A percentile compares a stretch with the other conserved stretches of the same genome.
These are phyloP conservation scores for Suillus clintonianus DNA, from an alignment of 768 basidiomycete genomes.

Conservation along the genomic window DNA sequence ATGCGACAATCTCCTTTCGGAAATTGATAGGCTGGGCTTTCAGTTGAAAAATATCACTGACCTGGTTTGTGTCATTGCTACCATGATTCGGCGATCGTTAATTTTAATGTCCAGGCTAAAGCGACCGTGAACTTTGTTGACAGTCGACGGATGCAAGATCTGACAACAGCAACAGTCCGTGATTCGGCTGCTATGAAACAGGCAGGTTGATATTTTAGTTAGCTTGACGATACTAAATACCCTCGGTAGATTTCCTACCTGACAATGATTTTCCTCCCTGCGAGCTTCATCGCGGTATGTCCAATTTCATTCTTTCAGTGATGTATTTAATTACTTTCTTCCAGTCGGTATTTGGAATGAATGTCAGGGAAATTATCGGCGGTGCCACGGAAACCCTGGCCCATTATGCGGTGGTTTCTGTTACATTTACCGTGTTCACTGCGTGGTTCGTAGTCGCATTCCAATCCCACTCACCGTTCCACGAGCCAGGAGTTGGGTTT, in stretches of 20 bases:
- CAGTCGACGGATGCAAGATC: slow-evolving; percentile 25
- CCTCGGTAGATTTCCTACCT: slow-evolving; percentile 48
- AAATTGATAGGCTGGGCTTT: slow-evolving; percentile 46
- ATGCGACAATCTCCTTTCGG: slow-evolving; percentile 46
- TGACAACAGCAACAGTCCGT: slow-evolving; percentile 11
- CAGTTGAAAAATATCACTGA: slow-evolving; percentile 23
- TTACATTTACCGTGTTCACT: slow-evolving; percentile 47
- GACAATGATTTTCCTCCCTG: slow-evolving; percentile 59
- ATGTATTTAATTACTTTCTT: not conserved
- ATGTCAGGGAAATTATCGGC: slow-evolving; percentile 21
- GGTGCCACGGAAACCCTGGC: slow-evolving; percentile 27
- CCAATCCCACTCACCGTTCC: slow-evolving; percentile 31
- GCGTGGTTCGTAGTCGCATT: slow-evolving; percentile 58
- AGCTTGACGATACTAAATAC: slow-evolving; percentile 4
- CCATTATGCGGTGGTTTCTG: slow-evolving; percentile 39
- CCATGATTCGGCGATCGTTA: not conserved
- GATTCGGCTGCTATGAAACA: slow-evolving; percentile 22
- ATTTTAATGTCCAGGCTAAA: slow-evolving; percentile 43
- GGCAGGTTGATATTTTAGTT: slow-evolving; percentile 9
- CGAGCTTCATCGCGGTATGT: slow-evolving; percentile 40
- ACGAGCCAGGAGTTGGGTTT: slow-evolving; percentile 5
- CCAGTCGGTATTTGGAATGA: slow-evolving; percentile 15
- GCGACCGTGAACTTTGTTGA: slow-evolving; percentile 55
- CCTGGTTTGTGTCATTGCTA: slow-evolving; percentile 17
- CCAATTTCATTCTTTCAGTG: not conserved